Percentiles rank a stretch among this genome's conserved stretches.
phyloP scores from a whole-genome alignment of 2,329 filamentous ascomycete species.

The Myriosclerotinia curreyana region DNA sequence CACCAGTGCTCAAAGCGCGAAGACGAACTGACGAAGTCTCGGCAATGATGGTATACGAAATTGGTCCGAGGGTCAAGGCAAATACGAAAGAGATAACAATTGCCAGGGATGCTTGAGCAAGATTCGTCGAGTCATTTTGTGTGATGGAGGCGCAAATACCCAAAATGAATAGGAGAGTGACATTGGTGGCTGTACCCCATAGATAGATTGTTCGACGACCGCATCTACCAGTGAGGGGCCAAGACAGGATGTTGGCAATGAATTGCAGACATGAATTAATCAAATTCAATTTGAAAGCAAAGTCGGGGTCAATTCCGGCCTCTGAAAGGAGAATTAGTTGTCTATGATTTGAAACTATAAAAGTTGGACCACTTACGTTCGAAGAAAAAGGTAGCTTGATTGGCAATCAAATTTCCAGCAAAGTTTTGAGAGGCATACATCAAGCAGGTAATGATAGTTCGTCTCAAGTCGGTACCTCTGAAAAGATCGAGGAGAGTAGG shows the following conservation, averaged over 20 bases:
- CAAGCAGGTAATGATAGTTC: slow-evolving; percentile 56
- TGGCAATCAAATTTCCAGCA: slow-evolving; percentile 61
- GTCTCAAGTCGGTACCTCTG: slow-evolving; percentile 53
- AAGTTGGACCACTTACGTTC: slow-evolving; percentile 30
- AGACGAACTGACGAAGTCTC: slow-evolving; percentile 65
- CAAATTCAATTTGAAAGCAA: slow-evolving; percentile 59
- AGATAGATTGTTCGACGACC: slow-evolving; percentile 64
- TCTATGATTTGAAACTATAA: slow-evolving; percentile 22
- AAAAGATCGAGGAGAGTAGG: slow-evolving; percentile 52
- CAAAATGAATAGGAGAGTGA: slow-evolving; percentile 53
- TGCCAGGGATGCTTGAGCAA: slow-evolving; percentile 60
- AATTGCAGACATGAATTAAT: slow-evolving; percentile 62
- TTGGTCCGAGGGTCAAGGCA: slow-evolving; percentile 59
- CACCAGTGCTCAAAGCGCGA: slow-evolving; percentile 61
- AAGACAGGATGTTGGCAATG: slow-evolving; percentile 64
- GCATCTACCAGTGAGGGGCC: slow-evolving; percentile 62
- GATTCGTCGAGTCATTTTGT: slow-evolving; percentile 42
- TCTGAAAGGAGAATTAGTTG: slow-evolving; percentile 46
- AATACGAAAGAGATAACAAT: slow-evolving; percentile 65
- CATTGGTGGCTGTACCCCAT: slow-evolving; percentile 56
- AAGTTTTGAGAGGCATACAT: slow-evolving; percentile 60
- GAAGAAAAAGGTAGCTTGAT: slow-evolving; percentile 62
- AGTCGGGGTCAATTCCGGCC: slow-evolving; percentile 55
- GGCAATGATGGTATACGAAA: slow-evolving; percentile 65
- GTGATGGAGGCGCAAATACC: slow-evolving; percentile 57